Conservation (phyloP, 208 protist species). For the Leishmania lainsoni region DNA sequence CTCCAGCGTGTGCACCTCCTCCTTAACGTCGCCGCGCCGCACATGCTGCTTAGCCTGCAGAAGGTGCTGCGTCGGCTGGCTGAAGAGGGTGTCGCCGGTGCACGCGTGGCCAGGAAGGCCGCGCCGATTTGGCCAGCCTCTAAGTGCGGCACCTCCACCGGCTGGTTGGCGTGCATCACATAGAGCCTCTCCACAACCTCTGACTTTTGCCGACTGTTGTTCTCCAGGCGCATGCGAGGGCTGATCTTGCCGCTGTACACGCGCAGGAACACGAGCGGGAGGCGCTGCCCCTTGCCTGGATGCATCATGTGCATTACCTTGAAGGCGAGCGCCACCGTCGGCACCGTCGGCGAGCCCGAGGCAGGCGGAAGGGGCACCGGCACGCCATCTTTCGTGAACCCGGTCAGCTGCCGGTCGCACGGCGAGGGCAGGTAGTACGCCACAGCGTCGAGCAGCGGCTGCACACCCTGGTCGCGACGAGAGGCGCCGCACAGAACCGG, state of each 20-base stretch:
- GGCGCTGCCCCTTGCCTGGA: conserved; percentile 61
- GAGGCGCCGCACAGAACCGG: conserved; percentile 93
- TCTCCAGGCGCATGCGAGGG: conserved; percentile 64
- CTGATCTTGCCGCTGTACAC: conserved; percentile 90
- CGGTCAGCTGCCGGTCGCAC: conserved; percentile 65
- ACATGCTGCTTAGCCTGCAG: conserved; percentile 36
- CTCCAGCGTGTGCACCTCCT: conserved; percentile 75
- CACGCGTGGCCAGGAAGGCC: conserved; percentile 65
- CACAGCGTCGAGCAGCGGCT: conserved; percentile 92
- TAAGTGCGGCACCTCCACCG: conserved; percentile 74
- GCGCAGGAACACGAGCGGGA: conserved; percentile 90
- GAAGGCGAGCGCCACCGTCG: conserved; percentile 90
- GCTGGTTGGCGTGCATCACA: conserved; percentile 88
- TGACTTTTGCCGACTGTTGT: conserved; percentile 58
- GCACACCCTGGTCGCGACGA: conserved; percentile 90
- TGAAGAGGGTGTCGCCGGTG: conserved; percentile 86
- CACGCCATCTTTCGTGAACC: conserved; percentile 45
- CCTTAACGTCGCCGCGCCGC: conserved; percentile 26
- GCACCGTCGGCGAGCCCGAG: conserved; percentile 33
- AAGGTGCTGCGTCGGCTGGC: conserved; percentile 38
- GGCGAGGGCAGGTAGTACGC: conserved; percentile 93
- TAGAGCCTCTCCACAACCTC: conserved; percentile 83
- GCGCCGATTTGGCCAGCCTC: conserved; percentile 82
- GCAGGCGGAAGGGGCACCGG: conserved; percentile 51
- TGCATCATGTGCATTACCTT: conserved; percentile 87